Evolutionary conservation across 495 filamentous ascomycete species (phyloP), one percentile per base, ranked within the genome.

Genomic region (Xylaria curta): DNA sequence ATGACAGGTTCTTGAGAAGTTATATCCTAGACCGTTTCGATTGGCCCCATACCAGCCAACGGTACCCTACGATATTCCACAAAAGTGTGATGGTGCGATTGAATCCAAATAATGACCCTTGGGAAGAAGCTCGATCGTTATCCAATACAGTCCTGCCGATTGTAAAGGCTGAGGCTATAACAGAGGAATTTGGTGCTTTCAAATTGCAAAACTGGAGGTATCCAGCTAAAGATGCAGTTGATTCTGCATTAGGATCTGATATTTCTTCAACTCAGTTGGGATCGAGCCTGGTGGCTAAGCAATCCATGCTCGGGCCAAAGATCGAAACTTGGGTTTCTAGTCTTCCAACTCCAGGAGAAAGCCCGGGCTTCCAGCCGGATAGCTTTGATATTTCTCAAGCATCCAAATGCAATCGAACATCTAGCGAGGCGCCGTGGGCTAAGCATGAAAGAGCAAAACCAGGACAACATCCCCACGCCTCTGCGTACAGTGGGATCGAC

Each of bases 1-100:
- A n/a, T 4, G 60, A 38, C 10, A 10, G 33, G 1, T 38, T 49
- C 10, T 53, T 75, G 3, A 72, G 17, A 10, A 73, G 68, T 7
- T 78, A 73, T 46, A 73, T 74, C 62, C 33, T 77, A 1, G 76
- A 79, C n/a, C 71, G 76, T 19, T 71, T 71, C n/a, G 49, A 59
- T 13, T 66, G 69, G 69, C 61, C 51, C 3, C 19, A 47, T 24
- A 24, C 62, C 9, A 5, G 28, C 1, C 12, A 17, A 15, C 61
- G 62, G 19, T 79, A 79, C 28, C 51, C 62, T 13, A 61, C 12
- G 6, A 53, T 79, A 12, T 75, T 75, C 33, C 28, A 68, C 17
- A 54, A 54, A 13, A 72, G 74, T 53, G 71, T 74, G 6, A 59
- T 75, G 9, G 69, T 79, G 9, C 40, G 66, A 15, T n/a, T 76